Percentiles rank a stretch among this genome's conserved stretches.
Evolutionary conservation across 306 rosid genomes (phyloP).

Genomic region (Sechiopsis laciniata): DNA sequence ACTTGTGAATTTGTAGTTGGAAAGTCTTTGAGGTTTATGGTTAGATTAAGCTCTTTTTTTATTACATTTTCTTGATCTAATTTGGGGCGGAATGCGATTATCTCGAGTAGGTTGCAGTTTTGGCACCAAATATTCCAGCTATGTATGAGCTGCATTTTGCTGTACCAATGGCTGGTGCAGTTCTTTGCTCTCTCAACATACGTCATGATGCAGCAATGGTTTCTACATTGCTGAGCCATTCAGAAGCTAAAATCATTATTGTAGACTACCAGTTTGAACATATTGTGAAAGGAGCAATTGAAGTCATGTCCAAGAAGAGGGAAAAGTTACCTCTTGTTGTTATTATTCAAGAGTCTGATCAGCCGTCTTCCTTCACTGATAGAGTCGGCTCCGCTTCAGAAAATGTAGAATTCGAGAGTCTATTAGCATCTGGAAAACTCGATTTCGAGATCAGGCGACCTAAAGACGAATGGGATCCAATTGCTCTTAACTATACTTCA

Average conservation of each 20-base stretch:
- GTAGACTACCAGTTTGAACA: slow-evolving; percentile 52
- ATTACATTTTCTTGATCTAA: not conserved
- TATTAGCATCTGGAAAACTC: slow-evolving; percentile 41
- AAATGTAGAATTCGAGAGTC: slow-evolving; percentile 51
- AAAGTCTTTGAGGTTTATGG: too few species aligned
- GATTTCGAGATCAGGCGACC: slow-evolving; percentile 56
- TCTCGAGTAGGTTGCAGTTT: slow-evolving; percentile 57
- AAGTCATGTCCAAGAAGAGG: slow-evolving; percentile 36
- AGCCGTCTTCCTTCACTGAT: slow-evolving; percentile 9
- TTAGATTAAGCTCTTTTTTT: not conserved
- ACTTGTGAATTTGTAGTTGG: too few species aligned
- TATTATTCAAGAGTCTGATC: slow-evolving; percentile 44
- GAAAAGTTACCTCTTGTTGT: slow-evolving; percentile 42
- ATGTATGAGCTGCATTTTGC: slow-evolving; percentile 85
- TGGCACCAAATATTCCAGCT: slow-evolving; percentile 72
- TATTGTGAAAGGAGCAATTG: slow-evolving; percentile 53
- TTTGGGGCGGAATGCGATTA: slow-evolving; percentile 9
- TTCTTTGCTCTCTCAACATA: slow-evolving; percentile 63
- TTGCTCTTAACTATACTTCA: slow-evolving; percentile 79
- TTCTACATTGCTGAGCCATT: slow-evolving; percentile 47
- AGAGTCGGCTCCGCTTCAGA: slow-evolving; percentile 21
- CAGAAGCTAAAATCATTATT: slow-evolving; percentile 62
- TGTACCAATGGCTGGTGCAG: slow-evolving; percentile 82
- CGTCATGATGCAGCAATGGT: slow-evolving; percentile 64
- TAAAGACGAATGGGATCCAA: slow-evolving; percentile 64